Conservation (phyloP, 2,329 filamentous ascomycete genomes). For the Fusarium begoniae region DNA sequence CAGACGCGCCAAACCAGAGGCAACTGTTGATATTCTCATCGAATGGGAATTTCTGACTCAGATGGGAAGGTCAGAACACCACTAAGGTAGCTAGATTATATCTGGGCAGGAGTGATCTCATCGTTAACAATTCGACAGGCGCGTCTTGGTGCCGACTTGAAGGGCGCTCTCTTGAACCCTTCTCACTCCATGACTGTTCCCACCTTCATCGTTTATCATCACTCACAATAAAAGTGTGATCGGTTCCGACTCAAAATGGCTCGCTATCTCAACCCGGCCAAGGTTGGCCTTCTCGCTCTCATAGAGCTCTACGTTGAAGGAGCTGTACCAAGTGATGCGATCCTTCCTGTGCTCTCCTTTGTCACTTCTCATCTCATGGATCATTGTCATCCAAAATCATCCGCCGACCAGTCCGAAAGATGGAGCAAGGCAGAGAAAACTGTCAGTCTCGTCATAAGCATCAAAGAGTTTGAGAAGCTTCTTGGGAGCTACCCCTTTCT, state of each 20-base stretch:
- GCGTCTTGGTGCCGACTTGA: constrained; percentile 3
- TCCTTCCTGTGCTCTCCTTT: constrained; percentile 81
- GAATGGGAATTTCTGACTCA: neutral
- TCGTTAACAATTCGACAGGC: constrained; percentile 24
- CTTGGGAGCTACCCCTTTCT: constrained; percentile 61
- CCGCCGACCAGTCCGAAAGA: constrained; percentile 43
- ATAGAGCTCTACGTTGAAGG: constrained; percentile 83
- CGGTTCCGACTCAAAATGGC: constrained; percentile 62
- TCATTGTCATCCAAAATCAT: constrained; percentile 43
- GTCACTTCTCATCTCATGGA: constrained; percentile 76
- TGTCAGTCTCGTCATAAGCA: constrained; percentile 62
- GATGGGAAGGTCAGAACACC: neutral
- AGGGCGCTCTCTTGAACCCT: neutral
- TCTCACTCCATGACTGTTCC: neutral
- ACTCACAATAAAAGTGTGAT: neutral
- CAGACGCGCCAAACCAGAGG: neutral
- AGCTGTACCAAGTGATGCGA: constrained; percentile 73
- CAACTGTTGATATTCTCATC: neutral
- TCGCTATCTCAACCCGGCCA: constrained; percentile 88
- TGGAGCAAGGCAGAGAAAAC: constrained; percentile 62
- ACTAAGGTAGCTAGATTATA: neutral
- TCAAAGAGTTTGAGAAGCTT: constrained; percentile 68
- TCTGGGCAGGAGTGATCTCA: neutral
- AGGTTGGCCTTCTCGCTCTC: constrained; percentile 82
- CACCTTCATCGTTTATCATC: neutral